A percentile compares a stretch with the other conserved stretches of the same genome.
Conservation (phyloP, 176 grass and related monocot genomes). For the Microstegium vimineum region DNA sequence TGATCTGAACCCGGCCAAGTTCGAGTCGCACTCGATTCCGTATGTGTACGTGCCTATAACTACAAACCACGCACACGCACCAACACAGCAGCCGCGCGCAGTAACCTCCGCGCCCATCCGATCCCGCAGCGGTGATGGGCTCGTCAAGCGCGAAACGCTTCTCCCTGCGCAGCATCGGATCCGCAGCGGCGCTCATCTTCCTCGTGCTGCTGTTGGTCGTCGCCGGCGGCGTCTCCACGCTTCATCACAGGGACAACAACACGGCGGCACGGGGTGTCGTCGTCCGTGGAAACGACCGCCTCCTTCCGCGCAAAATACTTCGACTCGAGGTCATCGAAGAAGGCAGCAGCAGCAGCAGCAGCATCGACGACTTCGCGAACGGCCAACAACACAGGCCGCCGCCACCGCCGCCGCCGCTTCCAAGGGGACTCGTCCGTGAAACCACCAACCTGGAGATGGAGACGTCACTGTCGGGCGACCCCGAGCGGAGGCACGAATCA, state of each 20-base stretch:
- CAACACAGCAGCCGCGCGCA: not conserved
- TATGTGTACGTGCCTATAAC: not conserved
- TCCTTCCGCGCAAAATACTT: not conserved
- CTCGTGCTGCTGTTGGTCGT: not conserved
- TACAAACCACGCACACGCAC: not conserved
- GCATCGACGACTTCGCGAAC: no score
- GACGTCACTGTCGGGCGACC: not conserved
- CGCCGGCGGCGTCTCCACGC: not conserved
- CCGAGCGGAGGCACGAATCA: not conserved
- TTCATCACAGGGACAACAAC: not conserved
- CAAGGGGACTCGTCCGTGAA: not conserved
- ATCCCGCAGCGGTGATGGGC: not conserved
- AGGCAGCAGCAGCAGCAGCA: not conserved
- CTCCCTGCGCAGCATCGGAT: not conserved
- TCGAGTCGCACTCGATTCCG: no score
- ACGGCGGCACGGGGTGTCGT: not conserved
- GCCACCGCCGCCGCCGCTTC: not conserved
- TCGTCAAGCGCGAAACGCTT: not conserved
- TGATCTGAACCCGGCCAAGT: no score
- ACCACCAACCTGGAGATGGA: conserved; percentile 19
- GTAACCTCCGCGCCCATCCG: not conserved
- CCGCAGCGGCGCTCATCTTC: not conserved
- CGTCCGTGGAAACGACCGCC: not conserved
- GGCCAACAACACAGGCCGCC: not conserved
- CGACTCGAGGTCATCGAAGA: not conserved